Base-by-base conservation (phyloP, 225 moss, liverwort and hornwort species). In the Asterella californica region DNA sequence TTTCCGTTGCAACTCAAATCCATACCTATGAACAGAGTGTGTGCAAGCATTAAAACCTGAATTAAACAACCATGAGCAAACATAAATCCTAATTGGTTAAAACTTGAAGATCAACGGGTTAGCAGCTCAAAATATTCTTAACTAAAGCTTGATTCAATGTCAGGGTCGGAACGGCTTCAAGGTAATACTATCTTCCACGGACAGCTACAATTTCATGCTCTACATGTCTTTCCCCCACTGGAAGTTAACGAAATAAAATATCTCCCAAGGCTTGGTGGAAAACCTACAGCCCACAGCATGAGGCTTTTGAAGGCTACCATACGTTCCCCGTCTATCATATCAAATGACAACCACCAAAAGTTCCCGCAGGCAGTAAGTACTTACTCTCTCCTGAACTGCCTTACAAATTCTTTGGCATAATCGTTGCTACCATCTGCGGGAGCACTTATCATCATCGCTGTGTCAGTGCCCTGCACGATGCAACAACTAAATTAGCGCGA, bases 331-430 rank as follows among this genome's bases (percentile, higher is more conserved):
- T 48, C 48, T 48, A 48, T 48, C 6, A 48, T 48, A 48, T 48
- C 48, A 48, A 48, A 11, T 48, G 11, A 48, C 48, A 48, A 48
- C 48, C 48, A 48, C 48, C 48, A 48, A 11, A 48, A 48, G 11
- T 27, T 15, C 27, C 65, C 29, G 65, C 30, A 9, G 14, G 61
- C n/a, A 63, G 24, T 30, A 21, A 46, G 32, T 61, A 78, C 89
- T 83, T 93, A 97, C 93, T 99, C 99, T 85, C 93, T 90, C 14
- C 93, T 93, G 75, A 99, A 99, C 85, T 99, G 93, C 81, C 88
- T 94, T 63, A 99, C 78, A 81, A 99, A 99, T 47, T 90, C 93
- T 80, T 81, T 84, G 17, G 89, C 92, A 80, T 95, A 99, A 83
- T 93, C 90, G 66, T 77, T 79, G 59, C 85, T 88, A 57, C 89